Conservation (phyloP, 1,284 basidiomycete species). For the Blastosporella zonata region DNA sequence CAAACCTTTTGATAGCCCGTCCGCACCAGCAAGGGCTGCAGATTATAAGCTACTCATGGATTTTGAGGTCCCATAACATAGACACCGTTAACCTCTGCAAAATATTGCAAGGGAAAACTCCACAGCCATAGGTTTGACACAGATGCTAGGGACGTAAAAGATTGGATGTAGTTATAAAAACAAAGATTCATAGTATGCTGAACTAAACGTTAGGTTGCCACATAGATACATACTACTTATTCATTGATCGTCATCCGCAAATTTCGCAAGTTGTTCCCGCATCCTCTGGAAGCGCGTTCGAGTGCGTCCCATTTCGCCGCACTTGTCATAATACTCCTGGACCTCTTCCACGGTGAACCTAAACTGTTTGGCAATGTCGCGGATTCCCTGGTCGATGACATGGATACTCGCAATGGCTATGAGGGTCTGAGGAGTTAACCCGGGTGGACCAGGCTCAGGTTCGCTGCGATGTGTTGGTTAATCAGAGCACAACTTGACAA, state of each 20-base stretch:
- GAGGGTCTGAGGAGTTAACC: constrained; percentile 28
- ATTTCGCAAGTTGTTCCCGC: constrained; percentile 51
- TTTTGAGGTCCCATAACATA: constrained; percentile 31
- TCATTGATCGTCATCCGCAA: constrained; percentile 33
- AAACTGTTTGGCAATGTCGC: constrained; percentile 60
- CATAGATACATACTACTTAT: too few species aligned
- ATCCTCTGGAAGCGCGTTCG: constrained; percentile 60
- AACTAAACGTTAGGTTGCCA: too few species aligned
- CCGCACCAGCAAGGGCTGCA: constrained; percentile 66
- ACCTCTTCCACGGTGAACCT: constrained; percentile 72
- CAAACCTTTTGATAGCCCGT: constrained; percentile 74
- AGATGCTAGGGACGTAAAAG: background rate
- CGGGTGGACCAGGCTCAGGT: constrained; percentile 1
- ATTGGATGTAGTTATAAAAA: background rate
- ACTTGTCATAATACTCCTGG: constrained; percentile 68
- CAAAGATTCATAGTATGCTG: background rate
- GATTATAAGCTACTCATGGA: constrained; percentile 59
- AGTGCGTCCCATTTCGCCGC: constrained; percentile 64
- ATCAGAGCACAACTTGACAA: constrained; percentile 9
- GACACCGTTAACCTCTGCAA: too few species aligned
- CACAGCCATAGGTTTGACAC: background rate
- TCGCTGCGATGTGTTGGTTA: background rate
- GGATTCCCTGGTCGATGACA: constrained; percentile 59
- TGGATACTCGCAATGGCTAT: constrained; percentile 46
- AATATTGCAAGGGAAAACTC: too few species aligned